phyloP scores from a whole-genome alignment of 768 basidiomycete genomes.

The Boletellus ananiceps region DNA sequence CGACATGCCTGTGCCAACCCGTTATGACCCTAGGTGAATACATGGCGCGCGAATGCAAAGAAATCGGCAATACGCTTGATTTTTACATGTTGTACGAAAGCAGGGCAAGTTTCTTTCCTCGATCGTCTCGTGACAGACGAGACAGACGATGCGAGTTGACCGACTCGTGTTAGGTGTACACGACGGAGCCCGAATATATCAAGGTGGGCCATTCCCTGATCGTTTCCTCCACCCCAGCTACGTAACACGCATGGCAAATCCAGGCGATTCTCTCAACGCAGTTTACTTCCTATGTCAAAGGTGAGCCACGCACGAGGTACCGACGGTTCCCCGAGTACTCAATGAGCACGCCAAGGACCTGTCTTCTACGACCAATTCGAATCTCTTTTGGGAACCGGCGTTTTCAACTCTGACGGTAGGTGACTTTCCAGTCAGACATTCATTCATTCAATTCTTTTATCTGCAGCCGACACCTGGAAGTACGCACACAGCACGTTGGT shows the following conservation, averaged over 20 bases:
- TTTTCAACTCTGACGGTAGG: constrained; percentile 40
- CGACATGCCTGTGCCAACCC: neutral
- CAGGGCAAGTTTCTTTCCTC: constrained; percentile 14
- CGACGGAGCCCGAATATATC: constrained; percentile 37
- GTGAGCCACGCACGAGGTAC: constrained; percentile 9
- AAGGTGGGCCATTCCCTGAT: constrained; percentile 25
- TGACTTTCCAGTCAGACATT: neutral
- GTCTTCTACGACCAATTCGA: constrained; percentile 22
- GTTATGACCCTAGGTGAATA: constrained; percentile 11
- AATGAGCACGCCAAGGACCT: constrained; percentile 15
- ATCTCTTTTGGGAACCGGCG: constrained; percentile 34
- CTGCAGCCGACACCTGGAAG: constrained; percentile 38
- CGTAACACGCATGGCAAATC: neutral
- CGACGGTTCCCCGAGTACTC: constrained; percentile 1
- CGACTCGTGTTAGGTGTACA: constrained; percentile 28
- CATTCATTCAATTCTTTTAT: neutral
- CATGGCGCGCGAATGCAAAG: constrained; percentile 5
- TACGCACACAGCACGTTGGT: constrained; percentile 9
- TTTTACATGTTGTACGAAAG: constrained; percentile 24
- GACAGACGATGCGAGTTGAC: neutral
- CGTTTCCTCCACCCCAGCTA: neutral
- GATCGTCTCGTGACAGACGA: neutral
- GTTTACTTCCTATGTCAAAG: constrained; percentile 42
- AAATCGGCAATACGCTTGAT: constrained; percentile 23
- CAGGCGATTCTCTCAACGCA: constrained; percentile 44